Evolutionary conservation across 305 asterid species (phyloP).

Genomic region (Solanum chacoense): DNA sequence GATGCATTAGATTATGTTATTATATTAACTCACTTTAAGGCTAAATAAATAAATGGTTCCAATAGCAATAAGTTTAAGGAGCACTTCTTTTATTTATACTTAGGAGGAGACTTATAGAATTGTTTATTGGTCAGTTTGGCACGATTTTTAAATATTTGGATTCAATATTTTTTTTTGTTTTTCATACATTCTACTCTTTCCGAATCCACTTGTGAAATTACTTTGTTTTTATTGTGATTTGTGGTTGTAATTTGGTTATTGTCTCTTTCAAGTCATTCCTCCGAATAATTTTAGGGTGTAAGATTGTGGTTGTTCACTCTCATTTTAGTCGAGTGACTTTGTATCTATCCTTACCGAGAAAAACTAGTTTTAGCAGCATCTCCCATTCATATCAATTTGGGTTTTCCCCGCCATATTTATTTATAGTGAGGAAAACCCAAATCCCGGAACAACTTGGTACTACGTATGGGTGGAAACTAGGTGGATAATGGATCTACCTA

Average conservation of each 20-base stretch:
- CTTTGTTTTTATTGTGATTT: background rate
- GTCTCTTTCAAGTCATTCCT: background rate
- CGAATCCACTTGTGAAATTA: background rate
- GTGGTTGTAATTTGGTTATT: background rate
- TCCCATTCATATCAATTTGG: background rate
- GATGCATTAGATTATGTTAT: background rate
- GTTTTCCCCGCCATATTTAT: background rate
- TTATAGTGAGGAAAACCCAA: background rate
- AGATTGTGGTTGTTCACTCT: background rate
- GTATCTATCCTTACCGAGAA: background rate
- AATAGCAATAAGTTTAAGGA: background rate
- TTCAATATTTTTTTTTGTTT: background rate
- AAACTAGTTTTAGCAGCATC: background rate
- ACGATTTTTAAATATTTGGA: background rate
- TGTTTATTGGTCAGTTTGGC: background rate
- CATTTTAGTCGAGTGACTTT: background rate
- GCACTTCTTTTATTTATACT: background rate
- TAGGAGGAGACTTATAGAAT: background rate
- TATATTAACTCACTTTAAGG: background rate
- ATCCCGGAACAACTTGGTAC: background rate
- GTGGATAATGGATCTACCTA: background rate
- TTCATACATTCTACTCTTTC: background rate
- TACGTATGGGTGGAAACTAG: too few relatives aligned
- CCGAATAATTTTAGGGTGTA: background rate
- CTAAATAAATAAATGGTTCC: background rate